These are phyloP conservation scores for Mikania micrantha DNA, from an alignment of 129 eudicot genomes.

Conservation along the genomic window DNA sequence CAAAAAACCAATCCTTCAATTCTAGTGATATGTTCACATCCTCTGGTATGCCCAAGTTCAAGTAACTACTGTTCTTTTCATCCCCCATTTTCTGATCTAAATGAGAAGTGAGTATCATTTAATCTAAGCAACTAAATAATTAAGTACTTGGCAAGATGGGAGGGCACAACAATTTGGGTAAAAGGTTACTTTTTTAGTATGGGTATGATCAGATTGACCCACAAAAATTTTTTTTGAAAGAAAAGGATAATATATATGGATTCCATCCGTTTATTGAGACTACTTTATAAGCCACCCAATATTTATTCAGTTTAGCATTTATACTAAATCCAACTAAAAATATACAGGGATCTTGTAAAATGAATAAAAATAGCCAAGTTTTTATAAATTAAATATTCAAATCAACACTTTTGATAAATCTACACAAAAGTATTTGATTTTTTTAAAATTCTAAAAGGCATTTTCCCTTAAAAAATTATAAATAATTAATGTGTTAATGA, in stretches of 20 bases:
- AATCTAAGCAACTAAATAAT: not conserved
- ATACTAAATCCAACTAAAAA: not conserved
- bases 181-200: not conserved
- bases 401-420: not conserved
- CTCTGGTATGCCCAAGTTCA: constrained; percentile 57
- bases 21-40: constrained; percentile 67
- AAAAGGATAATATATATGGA: not conserved
- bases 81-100: constrained; percentile 46
- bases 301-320: not conserved
- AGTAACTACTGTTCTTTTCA: constrained; percentile 29
- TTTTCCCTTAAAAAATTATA: not conserved
- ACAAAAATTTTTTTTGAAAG: not conserved
- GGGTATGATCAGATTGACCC: not conserved
- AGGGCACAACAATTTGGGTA: not conserved
- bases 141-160: not conserved
- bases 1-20: constrained; percentile 76
- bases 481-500: not conserved
- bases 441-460: not conserved
- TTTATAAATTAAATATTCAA: not conserved
- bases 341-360: not conserved
- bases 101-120: constrained; percentile 5
- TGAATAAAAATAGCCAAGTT: not conserved
- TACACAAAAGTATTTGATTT: not conserved
- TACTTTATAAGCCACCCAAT: not conserved
- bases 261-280: not conserved